phyloP scores from a whole-genome alignment of 179 eudicot genomes.

The Amaranthus tricolor region DNA sequence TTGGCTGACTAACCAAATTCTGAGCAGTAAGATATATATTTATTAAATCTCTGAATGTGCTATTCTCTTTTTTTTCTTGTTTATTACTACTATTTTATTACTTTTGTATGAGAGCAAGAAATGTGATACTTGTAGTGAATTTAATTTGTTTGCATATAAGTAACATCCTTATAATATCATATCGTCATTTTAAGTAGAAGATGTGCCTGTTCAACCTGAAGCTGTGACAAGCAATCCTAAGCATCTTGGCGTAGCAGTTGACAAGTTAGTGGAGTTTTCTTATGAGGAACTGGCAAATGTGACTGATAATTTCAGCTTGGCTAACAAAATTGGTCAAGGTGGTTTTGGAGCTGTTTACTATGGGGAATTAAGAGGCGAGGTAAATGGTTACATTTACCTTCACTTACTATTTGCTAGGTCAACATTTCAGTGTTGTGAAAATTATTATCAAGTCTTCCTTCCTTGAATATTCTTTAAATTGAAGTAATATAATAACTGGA shows the following conservation, averaged over 20 bases:
- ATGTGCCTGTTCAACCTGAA: slow-evolving; percentile 20
- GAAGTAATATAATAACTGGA: not conserved
- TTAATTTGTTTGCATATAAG: not conserved
- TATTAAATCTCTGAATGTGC: not conserved
- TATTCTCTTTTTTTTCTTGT: too few species aligned
- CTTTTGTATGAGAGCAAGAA: not conserved
- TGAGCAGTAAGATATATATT: not conserved
- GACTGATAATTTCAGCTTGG: slow-evolving; percentile 52
- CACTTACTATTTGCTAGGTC: not conserved
- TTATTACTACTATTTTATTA: too few species aligned
- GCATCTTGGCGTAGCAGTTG: slow-evolving; percentile 41
- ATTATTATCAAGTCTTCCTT: slow-evolving; percentile 1
- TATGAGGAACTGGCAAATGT: slow-evolving; percentile 60
- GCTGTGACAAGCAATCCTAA: slow-evolving; percentile 10
- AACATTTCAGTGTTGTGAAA: too few species aligned
- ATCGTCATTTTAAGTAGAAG: slow-evolving; percentile 10
- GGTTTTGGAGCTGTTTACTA: slow-evolving; percentile 71
- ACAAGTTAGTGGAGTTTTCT: slow-evolving; percentile 59
- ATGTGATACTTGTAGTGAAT: slow-evolving; percentile 2
- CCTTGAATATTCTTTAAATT: not conserved
- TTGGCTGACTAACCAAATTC: not conserved
- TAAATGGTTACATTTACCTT: slow-evolving; percentile 23
- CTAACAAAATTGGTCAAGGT: slow-evolving; percentile 66
- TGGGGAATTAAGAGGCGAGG: slow-evolving; percentile 73
- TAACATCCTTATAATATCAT: not conserved